Conservation (phyloP, 2,329 filamentous ascomycete genomes). For the Nemania sp. region DNA sequence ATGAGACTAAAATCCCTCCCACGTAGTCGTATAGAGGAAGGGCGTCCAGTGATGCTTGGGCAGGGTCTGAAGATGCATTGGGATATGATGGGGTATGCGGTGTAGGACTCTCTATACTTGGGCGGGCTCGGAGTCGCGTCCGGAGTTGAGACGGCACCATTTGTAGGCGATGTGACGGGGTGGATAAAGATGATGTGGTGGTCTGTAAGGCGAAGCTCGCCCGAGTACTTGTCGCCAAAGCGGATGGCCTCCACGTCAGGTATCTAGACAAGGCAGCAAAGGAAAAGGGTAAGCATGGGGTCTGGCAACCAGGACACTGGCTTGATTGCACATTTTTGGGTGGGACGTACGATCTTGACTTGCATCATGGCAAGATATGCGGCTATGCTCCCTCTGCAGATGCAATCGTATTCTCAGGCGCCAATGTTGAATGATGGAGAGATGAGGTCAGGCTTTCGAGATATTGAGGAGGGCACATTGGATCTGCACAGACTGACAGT, state of each 20-base stretch:
- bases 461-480: conserved; percentile 33
- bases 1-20: conserved; percentile 94
- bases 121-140: conserved; percentile 27
- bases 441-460: conserved; percentile 12
- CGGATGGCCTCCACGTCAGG: conserved; percentile 66
- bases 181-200: conserved; percentile 58
- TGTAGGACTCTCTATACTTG: conserved; percentile 74
- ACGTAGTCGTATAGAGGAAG: conserved; percentile 82
- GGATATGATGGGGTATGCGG: conserved; percentile 90
- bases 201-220: conserved; percentile 64
- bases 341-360: conserved; percentile 38
- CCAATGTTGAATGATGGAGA: neutral
- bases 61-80: conserved; percentile 78
- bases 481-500: conserved; percentile 13
- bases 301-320: neutral
- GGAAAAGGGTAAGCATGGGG: conserved; percentile 17
- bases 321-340: conserved; percentile 1
- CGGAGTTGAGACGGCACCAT: conserved; percentile 26
- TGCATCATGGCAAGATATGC: conserved; percentile 35
- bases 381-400: neutral
- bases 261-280: conserved; percentile 47
- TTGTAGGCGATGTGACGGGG: conserved; percentile 29
- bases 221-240: conserved; percentile 59
- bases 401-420: neutral
- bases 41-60: conserved; percentile 68